These are phyloP conservation scores for Echites panduratus DNA, from an alignment of 257 asterid genomes.

Conservation along the genomic window DNA sequence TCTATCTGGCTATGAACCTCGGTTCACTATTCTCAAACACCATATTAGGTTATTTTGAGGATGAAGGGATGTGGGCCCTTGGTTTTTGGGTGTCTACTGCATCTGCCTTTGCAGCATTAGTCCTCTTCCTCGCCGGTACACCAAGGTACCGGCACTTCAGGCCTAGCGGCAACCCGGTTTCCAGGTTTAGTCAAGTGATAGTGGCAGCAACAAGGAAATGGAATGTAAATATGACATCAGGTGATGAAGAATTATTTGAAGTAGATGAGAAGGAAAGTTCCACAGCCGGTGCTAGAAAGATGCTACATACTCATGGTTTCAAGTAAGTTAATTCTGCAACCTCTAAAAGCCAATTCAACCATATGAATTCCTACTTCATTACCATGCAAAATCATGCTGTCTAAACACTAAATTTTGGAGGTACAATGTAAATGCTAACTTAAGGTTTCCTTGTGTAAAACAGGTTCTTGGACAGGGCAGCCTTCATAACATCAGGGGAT, in stretches of 20 bases:
- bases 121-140: conserved; percentile 71
- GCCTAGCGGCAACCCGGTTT: conserved; percentile 77
- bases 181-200: conserved; percentile 68
- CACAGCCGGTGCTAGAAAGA: conserved; percentile 35
- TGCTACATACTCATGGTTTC: conserved; percentile 86
- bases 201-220: conserved; percentile 69
- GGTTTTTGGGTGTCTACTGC: conserved; percentile 88
- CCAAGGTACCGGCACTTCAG: conserved; percentile 63
- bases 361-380: not conserved
- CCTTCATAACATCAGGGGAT: conserved; percentile 57
- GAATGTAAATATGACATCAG: conserved; percentile 21
- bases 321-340: conserved; percentile 38
- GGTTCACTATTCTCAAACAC: conserved; percentile 95
- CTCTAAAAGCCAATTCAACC: not conserved
- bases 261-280: conserved; percentile 26
- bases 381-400: too few relatives aligned
- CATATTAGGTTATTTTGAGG: conserved; percentile 69
- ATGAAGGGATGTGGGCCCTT: conserved; percentile 77
- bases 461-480: conserved; percentile 86
- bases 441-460: not conserved
- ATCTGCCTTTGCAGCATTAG: conserved; percentile 67
- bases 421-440: conserved; percentile 9
- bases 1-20: conserved; percentile 75
- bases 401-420: not conserved
- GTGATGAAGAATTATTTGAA: conserved; percentile 38